Percentiles rank a stretch among this genome's conserved stretches.
Conservation (phyloP, 2,329 filamentous ascomycete species). For the Ambrosiella beaveri region DNA sequence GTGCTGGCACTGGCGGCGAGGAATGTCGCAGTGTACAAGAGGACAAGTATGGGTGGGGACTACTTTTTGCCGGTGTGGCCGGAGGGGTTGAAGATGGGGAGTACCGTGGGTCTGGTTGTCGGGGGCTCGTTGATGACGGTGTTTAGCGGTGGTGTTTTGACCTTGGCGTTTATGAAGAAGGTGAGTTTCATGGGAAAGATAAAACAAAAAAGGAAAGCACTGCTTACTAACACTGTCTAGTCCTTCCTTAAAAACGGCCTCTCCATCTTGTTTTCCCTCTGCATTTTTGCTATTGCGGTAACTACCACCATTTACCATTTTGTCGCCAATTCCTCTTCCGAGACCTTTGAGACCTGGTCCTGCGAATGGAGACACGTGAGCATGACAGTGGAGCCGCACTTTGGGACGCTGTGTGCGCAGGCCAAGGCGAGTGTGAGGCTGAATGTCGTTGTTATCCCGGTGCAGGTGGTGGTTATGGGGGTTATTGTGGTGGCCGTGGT, state of each 20-base stretch:
- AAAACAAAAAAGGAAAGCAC: background rate
- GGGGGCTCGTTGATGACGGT: conserved; percentile 33
- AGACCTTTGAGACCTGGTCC: conserved; percentile 43
- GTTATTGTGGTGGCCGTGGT: conserved; percentile 24
- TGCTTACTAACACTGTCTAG: conserved; percentile 14
- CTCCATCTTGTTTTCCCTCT: conserved; percentile 31
- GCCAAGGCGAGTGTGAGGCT: conserved; percentile 37
- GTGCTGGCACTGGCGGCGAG: conserved; percentile 38
- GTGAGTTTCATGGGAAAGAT: conserved; percentile 25
- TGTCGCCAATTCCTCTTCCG: background rate
- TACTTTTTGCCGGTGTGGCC: conserved; percentile 42
- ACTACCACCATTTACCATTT: conserved; percentile 24
- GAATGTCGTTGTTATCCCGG: conserved; percentile 37
- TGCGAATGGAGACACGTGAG: conserved; percentile 40
- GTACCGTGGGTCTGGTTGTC: conserved; percentile 36
- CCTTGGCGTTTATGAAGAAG: conserved; percentile 29
- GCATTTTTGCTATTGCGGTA: conserved; percentile 39
- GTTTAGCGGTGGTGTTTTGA: conserved; percentile 30
- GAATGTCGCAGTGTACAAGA: conserved; percentile 36
- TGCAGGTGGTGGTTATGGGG: conserved; percentile 33
- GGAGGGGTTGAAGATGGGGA: conserved; percentile 35
- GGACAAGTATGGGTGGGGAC: conserved; percentile 30
- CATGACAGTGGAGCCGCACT: conserved; percentile 36
- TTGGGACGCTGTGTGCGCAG: conserved; percentile 38
- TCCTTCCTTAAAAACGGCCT: conserved; percentile 5